Evolutionary conservation across 257 asterid species (phyloP), one percentile per base, ranked within the genome.

Genomic region (Ilex asprella): DNA sequence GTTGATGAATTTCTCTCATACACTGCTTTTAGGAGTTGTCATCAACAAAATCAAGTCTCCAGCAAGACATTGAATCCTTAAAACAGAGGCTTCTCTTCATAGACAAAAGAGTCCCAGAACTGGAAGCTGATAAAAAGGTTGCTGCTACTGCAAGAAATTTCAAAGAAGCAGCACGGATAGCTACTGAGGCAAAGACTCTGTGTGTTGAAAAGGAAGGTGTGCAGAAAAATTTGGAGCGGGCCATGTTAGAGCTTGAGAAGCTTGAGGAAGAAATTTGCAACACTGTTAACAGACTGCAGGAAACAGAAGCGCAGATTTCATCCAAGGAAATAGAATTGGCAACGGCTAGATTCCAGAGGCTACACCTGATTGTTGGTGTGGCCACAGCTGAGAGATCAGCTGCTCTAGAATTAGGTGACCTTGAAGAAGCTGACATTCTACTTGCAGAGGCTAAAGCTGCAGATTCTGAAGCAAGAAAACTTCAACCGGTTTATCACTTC

Each of bases 71-170:
- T 15, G 85, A 76, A 58, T 76, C 82, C 46, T 16, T 51, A 31
- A 73, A 64, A 57, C 85, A 79, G 49, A 77, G 82, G 66, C 70
- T 79, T 31, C 68, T 76, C 58, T 76, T 76, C 68, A 73, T 79
- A 31, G 80, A 76, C 60, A 76, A 74, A 72, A 67, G 82, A 70
- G 73, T 71, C 30, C 85, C 85, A 2, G 85, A 76, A 69, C 70
- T 79, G 62, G 85, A 79, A 65, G 71, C 76, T 10, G 85, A 79
- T 72, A 79, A 79, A 75, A 79, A 76, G 64, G 79, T 76, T 55
- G 82, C 85, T 27, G 82, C 85, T 8, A 60, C 71, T 31, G 70
- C 85, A 32, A 76, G 85, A 68, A 79, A 79, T 65, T 79, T 79
- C 31, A 76, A 75, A 67, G 85, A 79, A 73, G 85, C 85, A 27